These are phyloP conservation scores for Senna siamea DNA, from an alignment of 306 rosid genomes.

Conservation along the genomic window DNA sequence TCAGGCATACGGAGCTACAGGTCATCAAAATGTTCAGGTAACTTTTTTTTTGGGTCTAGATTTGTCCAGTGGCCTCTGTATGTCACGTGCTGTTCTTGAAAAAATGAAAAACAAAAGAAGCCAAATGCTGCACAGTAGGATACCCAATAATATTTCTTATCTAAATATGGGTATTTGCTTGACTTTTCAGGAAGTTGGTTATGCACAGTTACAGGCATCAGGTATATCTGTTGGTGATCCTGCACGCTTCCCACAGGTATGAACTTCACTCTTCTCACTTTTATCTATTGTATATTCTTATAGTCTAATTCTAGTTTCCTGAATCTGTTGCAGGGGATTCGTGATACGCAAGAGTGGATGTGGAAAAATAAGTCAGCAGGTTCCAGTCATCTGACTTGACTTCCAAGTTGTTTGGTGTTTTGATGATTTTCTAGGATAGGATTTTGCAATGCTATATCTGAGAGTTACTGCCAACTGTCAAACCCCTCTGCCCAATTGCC, in stretches of 20 bases:
- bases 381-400: constrained; percentile 34
- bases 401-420: constrained; percentile 17
- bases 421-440: too few relatives aligned
- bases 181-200: constrained; percentile 58
- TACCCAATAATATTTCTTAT: background rate
- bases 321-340: constrained; percentile 58
- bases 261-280: background rate
- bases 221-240: constrained; percentile 55
- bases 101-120: background rate
- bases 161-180: constrained; percentile 28
- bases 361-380: constrained; percentile 84
- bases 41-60: constrained; percentile 6
- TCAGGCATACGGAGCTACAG: constrained; percentile 59
- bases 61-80: background rate
- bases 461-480: too few relatives aligned
- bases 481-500: too few relatives aligned
- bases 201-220: constrained; percentile 52
- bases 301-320: constrained; percentile 25
- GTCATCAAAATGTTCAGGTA: constrained; percentile 72
- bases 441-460: too few relatives aligned
- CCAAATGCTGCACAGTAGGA: background rate
- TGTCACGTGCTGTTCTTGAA: too few relatives aligned
- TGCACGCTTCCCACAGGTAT: constrained; percentile 60
- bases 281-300: background rate
- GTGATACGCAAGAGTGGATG: constrained; percentile 70